These are phyloP conservation scores for Coniochaeta sp. DNA, from an alignment of 2,329 filamentous ascomycete genomes.

Conservation along the genomic window DNA sequence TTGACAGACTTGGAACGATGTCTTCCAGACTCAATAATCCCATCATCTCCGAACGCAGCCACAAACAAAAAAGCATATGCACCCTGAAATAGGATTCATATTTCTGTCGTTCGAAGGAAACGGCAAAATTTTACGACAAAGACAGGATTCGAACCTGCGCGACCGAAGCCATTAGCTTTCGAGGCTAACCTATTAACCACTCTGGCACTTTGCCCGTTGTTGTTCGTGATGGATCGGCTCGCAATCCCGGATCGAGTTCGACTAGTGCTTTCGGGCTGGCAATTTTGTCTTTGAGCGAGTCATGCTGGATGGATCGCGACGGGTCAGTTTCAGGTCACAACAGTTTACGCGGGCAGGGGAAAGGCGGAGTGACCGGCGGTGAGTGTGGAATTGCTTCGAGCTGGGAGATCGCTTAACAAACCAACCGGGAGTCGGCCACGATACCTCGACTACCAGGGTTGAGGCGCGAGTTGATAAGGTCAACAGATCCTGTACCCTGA, in stretches of 20 bases:
- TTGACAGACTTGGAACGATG: no score
- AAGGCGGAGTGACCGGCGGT: no score
- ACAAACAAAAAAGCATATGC: background rate
- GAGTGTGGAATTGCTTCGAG: no score
- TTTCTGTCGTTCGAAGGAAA: no score
- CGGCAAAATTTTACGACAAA: background rate
- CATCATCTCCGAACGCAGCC: background rate
- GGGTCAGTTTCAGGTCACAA: no score
- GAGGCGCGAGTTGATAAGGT: no score
- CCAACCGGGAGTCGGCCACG: no score
- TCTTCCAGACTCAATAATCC: background rate
- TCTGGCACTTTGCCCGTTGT: constrained; percentile 1
- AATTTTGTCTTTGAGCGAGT: no score
- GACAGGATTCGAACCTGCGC: constrained; percentile 4
- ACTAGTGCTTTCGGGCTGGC: background rate
- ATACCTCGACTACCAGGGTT: no score
- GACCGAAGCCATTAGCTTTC: constrained; percentile 2
- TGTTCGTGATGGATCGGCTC: background rate
- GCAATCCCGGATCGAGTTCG: background rate
- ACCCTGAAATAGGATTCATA: background rate
- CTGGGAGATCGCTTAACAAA: no score
- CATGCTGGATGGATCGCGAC: background rate
- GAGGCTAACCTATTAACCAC: constrained; percentile 3
- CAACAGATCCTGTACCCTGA: no score
- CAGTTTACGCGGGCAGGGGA: no score